phyloP scores from a whole-genome alignment of 2,329 filamentous ascomycete genomes.

The Tolypocladium sp. region DNA sequence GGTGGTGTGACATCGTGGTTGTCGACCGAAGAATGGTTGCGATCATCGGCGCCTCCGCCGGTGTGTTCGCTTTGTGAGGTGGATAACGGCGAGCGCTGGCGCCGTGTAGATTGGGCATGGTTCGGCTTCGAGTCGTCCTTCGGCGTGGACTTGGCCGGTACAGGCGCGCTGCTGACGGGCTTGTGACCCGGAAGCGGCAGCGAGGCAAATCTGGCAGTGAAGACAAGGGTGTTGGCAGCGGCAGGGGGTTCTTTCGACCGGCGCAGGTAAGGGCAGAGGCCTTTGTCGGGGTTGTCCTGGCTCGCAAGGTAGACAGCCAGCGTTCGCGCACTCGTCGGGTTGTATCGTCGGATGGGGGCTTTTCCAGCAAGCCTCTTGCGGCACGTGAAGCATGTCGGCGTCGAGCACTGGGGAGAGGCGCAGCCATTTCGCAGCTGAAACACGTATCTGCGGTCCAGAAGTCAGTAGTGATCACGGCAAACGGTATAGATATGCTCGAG shows the following conservation, averaged over 20 bases:
- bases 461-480: not conserved
- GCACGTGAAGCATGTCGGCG: constrained; percentile 72
- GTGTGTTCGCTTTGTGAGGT: not conserved
- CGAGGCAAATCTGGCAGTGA: constrained; percentile 22
- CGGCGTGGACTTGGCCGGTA: not conserved
- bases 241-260: constrained; percentile 33
- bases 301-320: constrained; percentile 73
- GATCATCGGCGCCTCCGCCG: not conserved
- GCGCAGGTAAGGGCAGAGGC: constrained; percentile 51
- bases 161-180: not conserved
- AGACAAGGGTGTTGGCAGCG: constrained; percentile 36
- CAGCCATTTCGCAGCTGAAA: constrained; percentile 78
- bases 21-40: not conserved
- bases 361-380: constrained; percentile 58
- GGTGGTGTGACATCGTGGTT: not conserved
- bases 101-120: not conserved
- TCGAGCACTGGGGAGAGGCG: constrained; percentile 57
- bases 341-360: constrained; percentile 68
- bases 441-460: constrained; percentile 52
- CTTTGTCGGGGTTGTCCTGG: constrained; percentile 64
- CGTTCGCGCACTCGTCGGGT: constrained; percentile 70
- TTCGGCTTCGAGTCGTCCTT: not conserved
- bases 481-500: not conserved
- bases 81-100: not conserved
- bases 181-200: constrained; percentile 1